Conservation (phyloP, 208 protist genomes). For the Leishmania major region DNA sequence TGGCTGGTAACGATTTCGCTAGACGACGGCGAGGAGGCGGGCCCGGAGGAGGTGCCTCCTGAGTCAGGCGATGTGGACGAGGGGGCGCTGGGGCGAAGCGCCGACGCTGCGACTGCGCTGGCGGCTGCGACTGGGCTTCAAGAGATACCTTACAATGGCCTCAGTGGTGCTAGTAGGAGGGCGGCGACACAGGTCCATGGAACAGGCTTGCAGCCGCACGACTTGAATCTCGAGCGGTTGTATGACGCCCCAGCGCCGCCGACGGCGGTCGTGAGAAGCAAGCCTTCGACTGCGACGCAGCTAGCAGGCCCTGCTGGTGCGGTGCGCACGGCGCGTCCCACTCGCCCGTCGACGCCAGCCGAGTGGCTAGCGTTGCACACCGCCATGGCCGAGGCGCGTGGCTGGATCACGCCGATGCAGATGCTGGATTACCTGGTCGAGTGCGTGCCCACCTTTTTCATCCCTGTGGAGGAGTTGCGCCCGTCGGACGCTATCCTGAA, state of each 20-base stretch:
- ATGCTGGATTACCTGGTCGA: slow-evolving; percentile 84
- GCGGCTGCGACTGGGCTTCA: slow-evolving; percentile 18
- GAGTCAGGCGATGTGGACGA: background rate
- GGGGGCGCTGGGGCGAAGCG: background rate
- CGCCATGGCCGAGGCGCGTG: slow-evolving; percentile 52
- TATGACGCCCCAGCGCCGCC: slow-evolving; percentile 16
- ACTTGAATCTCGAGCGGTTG: slow-evolving; percentile 20
- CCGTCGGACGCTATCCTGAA: slow-evolving; percentile 55
- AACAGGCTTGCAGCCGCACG: slow-evolving; percentile 5
- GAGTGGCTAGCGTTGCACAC: slow-evolving; percentile 59
- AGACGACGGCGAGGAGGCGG: slow-evolving; percentile 32
- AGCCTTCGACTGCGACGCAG: slow-evolving; percentile 7
- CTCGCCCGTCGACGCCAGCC: slow-evolving; percentile 12
- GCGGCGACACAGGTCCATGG: background rate
- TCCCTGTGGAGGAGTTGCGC: slow-evolving; percentile 54
- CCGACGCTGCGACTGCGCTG: background rate
- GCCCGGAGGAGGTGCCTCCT: background rate
- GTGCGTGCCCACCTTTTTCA: slow-evolving; percentile 80
- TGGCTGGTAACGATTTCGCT: slow-evolving; percentile 57
- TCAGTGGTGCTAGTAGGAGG: background rate
- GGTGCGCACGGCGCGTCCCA: background rate
- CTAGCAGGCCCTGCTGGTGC: background rate
- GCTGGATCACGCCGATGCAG: slow-evolving; percentile 60
- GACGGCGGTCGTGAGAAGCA: background rate
- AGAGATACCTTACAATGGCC: slow-evolving; percentile 24